Percentiles rank a stretch among this genome's conserved stretches.
phyloP scores from a whole-genome alignment of 257 asterid genomes.

The Nicotiana knightiana region DNA sequence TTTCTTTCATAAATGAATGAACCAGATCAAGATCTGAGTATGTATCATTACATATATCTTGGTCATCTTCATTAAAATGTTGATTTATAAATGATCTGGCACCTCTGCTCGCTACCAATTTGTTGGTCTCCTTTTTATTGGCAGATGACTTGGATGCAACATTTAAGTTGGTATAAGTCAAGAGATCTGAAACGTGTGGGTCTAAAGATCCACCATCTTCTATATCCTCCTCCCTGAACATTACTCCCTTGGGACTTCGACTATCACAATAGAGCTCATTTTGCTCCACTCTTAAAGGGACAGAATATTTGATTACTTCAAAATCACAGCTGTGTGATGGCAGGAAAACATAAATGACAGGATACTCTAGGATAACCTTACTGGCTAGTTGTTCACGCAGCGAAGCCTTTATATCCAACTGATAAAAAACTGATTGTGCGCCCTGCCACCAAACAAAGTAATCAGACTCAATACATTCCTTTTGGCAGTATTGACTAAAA shows the following conservation, averaged over 20 bases:
- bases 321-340: constrained; percentile 66
- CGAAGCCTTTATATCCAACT: constrained; percentile 45
- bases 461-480: neutral
- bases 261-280: constrained; percentile 27
- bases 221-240: constrained; percentile 60
- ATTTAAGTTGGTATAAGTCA: constrained; percentile 2
- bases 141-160: neutral
- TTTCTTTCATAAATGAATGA: constrained; percentile 16
- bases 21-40: constrained; percentile 41
- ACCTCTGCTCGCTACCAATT: constrained; percentile 10
- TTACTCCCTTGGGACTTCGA: constrained; percentile 44
- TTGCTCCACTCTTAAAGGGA: constrained; percentile 21
- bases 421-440: constrained; percentile 42
- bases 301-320: constrained; percentile 34
- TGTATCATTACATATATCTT: constrained; percentile 21
- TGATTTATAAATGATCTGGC: constrained; percentile 10
- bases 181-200: constrained; percentile 45
- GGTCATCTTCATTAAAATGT: constrained; percentile 10
- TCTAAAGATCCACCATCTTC: constrained; percentile 33
- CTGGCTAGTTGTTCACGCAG: constrained; percentile 57
- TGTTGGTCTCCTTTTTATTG: constrained; percentile 13
- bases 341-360: constrained; percentile 64
- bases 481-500: neutral
- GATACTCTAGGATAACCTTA: constrained; percentile 61
- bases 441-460: constrained; percentile 42